Evolutionary conservation across 768 basidiomycete genomes (phyloP), one percentile per base, ranked within the genome.

Genomic region (Mycena capillaripes): DNA sequence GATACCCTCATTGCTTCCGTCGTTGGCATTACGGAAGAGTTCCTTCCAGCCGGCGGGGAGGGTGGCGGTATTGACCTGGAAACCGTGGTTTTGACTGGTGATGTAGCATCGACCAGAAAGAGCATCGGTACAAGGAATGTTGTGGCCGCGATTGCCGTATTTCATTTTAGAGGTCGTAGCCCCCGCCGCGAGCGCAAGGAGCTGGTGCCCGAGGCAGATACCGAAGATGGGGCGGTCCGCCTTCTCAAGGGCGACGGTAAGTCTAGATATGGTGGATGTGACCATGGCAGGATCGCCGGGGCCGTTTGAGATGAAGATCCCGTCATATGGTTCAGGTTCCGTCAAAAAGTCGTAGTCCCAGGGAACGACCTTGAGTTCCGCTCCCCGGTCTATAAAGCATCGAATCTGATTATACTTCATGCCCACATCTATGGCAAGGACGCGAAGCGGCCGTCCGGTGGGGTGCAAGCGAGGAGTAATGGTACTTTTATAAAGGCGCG

Each of bases 351-450:
- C 94, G 81, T 97, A 95, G 80, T 99, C 88, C 97, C 97, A 99
- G 30, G 98, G 97, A 10, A 99, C 95, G 62, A 98, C 96, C 84
- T 99, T 98, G 80, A 99, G 87, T 81, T 99, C 96, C 40, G 98
- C 90, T 58, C 98, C 98, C 38, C 98, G 93, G 42, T 90, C 87
- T 50, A 90, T 91, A 84, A 99, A 98, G 86, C 98, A 99, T 38
- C 98, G 90, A 76, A 99, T 97, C 83, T 99, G 98, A 83, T 99
- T 99, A 86, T 95, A 98, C 84, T 99, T 99, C 95, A 99, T 99
- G n/a, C 98, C 98, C 60, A 99, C 97, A 80, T 99, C 98, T 69
- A 99, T 84, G 7, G 96, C 96, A 19, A 99, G 79, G 32, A 99
- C 89, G 71, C 98, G 93, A 34, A 99, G 80, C 0, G 90, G 84